Base-by-base conservation (phyloP, 2,329 filamentous ascomycete species). In the Pseudocercospora fijiensis region DNA sequence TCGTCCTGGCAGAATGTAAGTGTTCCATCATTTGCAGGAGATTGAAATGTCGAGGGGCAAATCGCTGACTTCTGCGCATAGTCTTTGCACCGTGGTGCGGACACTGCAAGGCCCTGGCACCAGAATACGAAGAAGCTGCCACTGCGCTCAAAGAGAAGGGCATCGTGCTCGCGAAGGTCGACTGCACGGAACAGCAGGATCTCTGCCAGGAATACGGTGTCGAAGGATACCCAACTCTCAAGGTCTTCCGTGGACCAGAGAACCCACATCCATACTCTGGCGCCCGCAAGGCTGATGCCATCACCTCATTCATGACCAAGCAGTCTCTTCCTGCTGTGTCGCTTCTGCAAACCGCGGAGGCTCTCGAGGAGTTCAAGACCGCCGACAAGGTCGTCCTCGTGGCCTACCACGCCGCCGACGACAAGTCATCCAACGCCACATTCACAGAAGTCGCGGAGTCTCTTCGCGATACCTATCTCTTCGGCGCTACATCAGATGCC, bases 11-110 rank as follows among this genome's bases (percentile, higher is more conserved):
- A 73, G 93, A 99, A 83, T 99, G 91, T 94, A 84, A 81, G 90
- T 81, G 45, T 41, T 66, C n/a, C 53, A 47, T 18, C 59, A 8
- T 41, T 41, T 41, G n/a, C 37, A 41, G 37, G 37, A 41, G 37
- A 58, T 22, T 27, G 51, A 58, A 56, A 27, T 22, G 49, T 24
- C 37, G 30, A 51, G 26, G 37, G n/a, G 57, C 13, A 11, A 16
- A 30, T n/a, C 27, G 51, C 61, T 61, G 41, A 63, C 56, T 7
- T 18, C 9, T 45, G 7, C 26, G 47, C 9, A 2, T 58, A 92
- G 90, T 97, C 87, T 97, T 91, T 79, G 94, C 94, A 71, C 93
- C 94, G 73, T 96, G 94, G 93, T 96, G 91, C 73, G 94, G 93
- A 70, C 94, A 98, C 86, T 98, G 94, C 90, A 98, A 99, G 85